Base-by-base conservation (phyloP, 176 grass and related monocot species). In the Luzula sylvatica region DNA sequence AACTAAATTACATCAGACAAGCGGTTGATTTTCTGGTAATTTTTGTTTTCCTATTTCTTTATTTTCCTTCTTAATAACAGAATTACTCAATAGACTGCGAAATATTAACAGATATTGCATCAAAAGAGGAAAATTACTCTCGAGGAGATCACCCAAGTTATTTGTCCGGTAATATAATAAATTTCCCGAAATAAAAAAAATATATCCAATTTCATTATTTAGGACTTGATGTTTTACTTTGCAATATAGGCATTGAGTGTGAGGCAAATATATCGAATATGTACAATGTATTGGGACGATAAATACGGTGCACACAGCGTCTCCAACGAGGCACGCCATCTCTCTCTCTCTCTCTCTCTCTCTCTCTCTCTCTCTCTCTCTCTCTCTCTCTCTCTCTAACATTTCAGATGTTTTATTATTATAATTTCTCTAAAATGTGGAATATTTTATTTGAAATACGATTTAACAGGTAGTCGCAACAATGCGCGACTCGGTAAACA, bases 281-380 rank as follows among this genome's bases (percentile, higher is more conserved):
- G 87, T 62, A 87, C 82, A 15, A 94, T 86, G 82, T 94, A 94
- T 55, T 94, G 87, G 78, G 87, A 94, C 47, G 78, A 94, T 27
- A 87, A 79, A 77, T 94, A 94, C 9, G 70, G 67, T 50, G 81
- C 87, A 17, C 82, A 86, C 12, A 94, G 82, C 65, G 82, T 94
- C 59, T 94, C 87, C 42, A 50, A 45, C 26, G 87, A 87, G 74
- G 87, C 55, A 65, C 47, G 62, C 48, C 38, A 27, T 52, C 15
- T 49, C 26, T 35, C 57, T 55, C 24, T 47, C 55, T 14, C 46
- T 54, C 51, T 53, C 11, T 15, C 53, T 69, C 50, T 70, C 42
- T 26, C 15, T 30, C 38, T 46, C 5, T 23, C 60, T 42, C 19
- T 13, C 38, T 42, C 29, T 13, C 6, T 20, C 39, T 47, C 48